These are phyloP conservation scores for Fraxinus dipetala DNA, from an alignment of 305 asterid genomes.

Conservation along the genomic window DNA sequence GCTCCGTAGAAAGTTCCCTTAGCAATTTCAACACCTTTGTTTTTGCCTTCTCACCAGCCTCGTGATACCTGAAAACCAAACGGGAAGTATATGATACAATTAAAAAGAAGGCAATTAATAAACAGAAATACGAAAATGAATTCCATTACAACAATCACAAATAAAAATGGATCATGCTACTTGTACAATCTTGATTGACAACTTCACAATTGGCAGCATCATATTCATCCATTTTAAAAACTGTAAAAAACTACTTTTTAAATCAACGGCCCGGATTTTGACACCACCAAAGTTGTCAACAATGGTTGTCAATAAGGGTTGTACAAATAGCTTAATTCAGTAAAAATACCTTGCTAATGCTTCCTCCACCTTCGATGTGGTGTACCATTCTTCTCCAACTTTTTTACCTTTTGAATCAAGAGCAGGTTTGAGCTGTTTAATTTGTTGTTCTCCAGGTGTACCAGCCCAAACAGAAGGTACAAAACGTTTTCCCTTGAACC, in stretches of 20 bases:
- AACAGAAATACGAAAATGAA: neutral
- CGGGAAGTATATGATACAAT: neutral
- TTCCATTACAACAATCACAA: neutral
- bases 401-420: constrained; percentile 86
- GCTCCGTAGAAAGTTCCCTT: constrained; percentile 74
- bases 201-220: no score
- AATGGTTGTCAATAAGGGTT: no score
- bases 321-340: neutral
- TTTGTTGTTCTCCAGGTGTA: constrained; percentile 83
- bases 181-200: no score
- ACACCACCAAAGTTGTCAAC: no score
- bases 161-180: no score
- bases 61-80: constrained; percentile 61
- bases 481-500: constrained; percentile 97
- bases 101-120: constrained; percentile 10
- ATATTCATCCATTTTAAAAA: no score
- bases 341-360: constrained; percentile 63
- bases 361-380: constrained; percentile 76
- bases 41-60: constrained; percentile 70
- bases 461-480: constrained; percentile 69
- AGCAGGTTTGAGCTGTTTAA: constrained; percentile 75
- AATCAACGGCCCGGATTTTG: no score
- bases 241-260: no score
- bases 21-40: constrained; percentile 71
- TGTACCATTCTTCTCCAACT: constrained; percentile 98